Percentiles rank a stretch among this genome's conserved stretches.
These are phyloP conservation scores for Brassica juncea DNA, from an alignment of 345 rosid species.

Conservation along the genomic window DNA sequence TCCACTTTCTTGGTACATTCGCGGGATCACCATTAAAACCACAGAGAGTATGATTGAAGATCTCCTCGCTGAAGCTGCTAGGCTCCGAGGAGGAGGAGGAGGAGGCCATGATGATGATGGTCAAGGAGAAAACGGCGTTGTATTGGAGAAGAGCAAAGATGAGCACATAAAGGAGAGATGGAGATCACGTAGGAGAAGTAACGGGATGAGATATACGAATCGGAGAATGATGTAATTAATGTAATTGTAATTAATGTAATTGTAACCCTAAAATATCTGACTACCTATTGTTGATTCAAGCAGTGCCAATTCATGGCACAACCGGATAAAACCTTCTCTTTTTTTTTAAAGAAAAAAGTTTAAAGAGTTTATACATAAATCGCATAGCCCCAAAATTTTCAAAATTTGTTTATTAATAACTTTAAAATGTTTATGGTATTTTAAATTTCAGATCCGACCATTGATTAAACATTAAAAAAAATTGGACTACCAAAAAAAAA, in stretches of 20 bases:
- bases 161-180: slow-evolving; percentile 32
- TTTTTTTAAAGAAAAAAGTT: too few relatives aligned
- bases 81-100: slow-evolving; percentile 21
- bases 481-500: neutral
- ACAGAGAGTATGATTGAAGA: slow-evolving; percentile 78
- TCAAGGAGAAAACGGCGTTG: neutral
- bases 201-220: slow-evolving; percentile 11
- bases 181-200: slow-evolving; percentile 29
- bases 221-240: neutral
- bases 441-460: neutral
- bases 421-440: neutral
- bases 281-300: neutral
- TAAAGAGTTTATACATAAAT: neutral
- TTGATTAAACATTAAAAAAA: neutral
- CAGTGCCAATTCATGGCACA: neutral
- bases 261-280: neutral
- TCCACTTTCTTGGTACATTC: slow-evolving; percentile 88
- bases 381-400: neutral
- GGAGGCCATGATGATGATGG: slow-evolving; percentile 1
- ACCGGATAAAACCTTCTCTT: neutral
- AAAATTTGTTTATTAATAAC: neutral
- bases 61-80: slow-evolving; percentile 42
- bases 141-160: slow-evolving; percentile 13
- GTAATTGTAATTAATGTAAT: neutral
- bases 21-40: slow-evolving; percentile 80